Conservation (phyloP, 164 flowering plant genomes). For the Protea cynaroides region DNA sequence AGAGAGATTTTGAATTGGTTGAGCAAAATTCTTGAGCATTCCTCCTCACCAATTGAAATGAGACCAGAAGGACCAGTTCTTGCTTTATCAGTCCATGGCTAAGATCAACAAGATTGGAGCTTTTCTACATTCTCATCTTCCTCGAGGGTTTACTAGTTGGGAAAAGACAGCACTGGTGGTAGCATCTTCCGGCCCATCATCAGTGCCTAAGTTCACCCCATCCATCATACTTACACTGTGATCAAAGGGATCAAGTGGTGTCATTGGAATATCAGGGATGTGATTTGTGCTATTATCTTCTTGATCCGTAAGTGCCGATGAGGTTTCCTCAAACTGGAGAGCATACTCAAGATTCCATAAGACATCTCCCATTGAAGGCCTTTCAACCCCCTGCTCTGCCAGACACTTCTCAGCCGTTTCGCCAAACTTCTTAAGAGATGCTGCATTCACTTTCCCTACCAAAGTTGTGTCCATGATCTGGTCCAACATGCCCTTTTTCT, state of each 20-base stretch:
- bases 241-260: slow-evolving; percentile 44
- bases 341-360: slow-evolving; percentile 63
- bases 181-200: slow-evolving; percentile 48
- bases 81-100: slow-evolving; percentile 4
- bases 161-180: slow-evolving; percentile 61
- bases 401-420: slow-evolving; percentile 66
- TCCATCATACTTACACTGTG: slow-evolving; percentile 44
- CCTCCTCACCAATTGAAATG: slow-evolving; percentile 1
- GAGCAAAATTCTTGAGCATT: slow-evolving; percentile 1
- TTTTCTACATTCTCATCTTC: slow-evolving; percentile 29
- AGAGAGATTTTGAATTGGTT: slow-evolving; percentile 2
- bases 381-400: slow-evolving; percentile 54
- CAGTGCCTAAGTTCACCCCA: slow-evolving; percentile 34
- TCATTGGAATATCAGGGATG: slow-evolving; percentile 41
- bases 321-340: slow-evolving; percentile 55
- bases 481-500: slow-evolving; percentile 55
- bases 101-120: background rate
- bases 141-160: slow-evolving; percentile 58
- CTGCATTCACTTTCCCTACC: slow-evolving; percentile 48
- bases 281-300: slow-evolving; percentile 66
- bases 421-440: slow-evolving; percentile 60
- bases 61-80: slow-evolving; percentile 2
- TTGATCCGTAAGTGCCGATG: slow-evolving; percentile 45
- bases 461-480: slow-evolving; percentile 53
- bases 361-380: slow-evolving; percentile 62